Evolutionary conservation across 495 filamentous ascomycete species (phyloP).

Genomic region (Aspergillus biplanus): DNA sequence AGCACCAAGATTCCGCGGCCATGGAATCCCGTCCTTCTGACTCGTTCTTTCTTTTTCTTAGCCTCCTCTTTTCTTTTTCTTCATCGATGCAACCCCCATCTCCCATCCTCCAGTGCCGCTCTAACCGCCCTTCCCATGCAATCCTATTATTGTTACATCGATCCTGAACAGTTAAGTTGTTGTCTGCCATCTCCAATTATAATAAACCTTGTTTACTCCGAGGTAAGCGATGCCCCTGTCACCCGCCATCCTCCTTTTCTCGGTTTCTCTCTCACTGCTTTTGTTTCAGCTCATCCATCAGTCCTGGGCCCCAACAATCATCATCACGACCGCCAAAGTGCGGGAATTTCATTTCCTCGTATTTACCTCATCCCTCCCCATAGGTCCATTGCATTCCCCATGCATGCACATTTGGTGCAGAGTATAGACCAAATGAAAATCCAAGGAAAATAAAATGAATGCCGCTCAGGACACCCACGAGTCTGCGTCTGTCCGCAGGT

Average conservation of each 20-base stretch:
- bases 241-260: too few relatives aligned
- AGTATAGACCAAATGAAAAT: not conserved
- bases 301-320: too few relatives aligned
- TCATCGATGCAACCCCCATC: not conserved
- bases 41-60: conserved; percentile 2
- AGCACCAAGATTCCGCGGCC: not conserved
- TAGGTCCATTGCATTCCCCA: not conserved
- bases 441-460: not conserved
- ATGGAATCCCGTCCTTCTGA: not conserved
- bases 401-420: not conserved
- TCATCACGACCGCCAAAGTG: too few relatives aligned
- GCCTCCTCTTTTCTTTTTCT: conserved; percentile 9
- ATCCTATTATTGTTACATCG: conserved; percentile 5
- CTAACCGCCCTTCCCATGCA: conserved; percentile 13
- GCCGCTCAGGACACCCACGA: not conserved
- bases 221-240: conserved; percentile 7
- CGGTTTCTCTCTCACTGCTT: too few relatives aligned
- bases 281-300: too few relatives aligned
- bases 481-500: not conserved
- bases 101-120: conserved; percentile 16
- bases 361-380: too few relatives aligned
- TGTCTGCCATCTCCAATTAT: too few relatives aligned
- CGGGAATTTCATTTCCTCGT: too few relatives aligned
- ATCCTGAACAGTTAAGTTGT: not conserved
- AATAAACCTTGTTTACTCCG: not conserved